Base-by-base conservation (phyloP, 192 early-diverging fungal species). In the Mortierella claussenii region DNA sequence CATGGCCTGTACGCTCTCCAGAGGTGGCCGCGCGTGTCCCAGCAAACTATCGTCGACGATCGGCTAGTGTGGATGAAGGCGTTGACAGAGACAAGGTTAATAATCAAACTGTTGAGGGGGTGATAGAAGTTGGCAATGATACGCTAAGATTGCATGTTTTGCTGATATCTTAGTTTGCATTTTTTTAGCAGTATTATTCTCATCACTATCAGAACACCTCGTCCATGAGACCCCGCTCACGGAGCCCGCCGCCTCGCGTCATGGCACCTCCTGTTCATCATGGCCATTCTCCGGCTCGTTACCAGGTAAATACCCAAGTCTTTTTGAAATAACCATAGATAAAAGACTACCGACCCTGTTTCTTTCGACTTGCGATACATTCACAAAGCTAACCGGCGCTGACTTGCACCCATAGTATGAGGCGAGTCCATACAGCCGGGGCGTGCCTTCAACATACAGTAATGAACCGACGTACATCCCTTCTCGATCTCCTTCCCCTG, bases 81-180 rank as follows among this genome's bases (percentile, higher is more conserved):
- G 23, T 74, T 13, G 70, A 74, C 9, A 58, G 62, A 31, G 70
- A 74, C 15, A 74, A 74, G 70, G 70, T 74, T 37, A 21, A n/a
- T n/a, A n/a, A n/a, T n/a, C n/a, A n/a, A n/a, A n/a, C n/a, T n/a
- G n/a, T n/a, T n/a, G n/a, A n/a, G n/a, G n/a, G n/a, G n/a, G n/a
- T n/a, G n/a, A n/a, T n/a, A n/a, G n/a, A n/a, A n/a, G n/a, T n/a
- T n/a, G n/a, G n/a, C n/a, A n/a, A n/a, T n/a, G n/a, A n/a, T n/a
- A n/a, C n/a, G n/a, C n/a, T n/a, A n/a, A n/a, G n/a, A n/a, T n/a
- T n/a, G n/a, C n/a, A n/a, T n/a, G n/a, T n/a, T n/a, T n/a, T n/a
- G n/a, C n/a, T n/a, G n/a, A n/a, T n/a, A 46, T 11, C n/a, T 26
- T 2, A 26, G 13, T 49, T 49, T 24, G 5, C 27, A 24, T 26